phyloP scores from a whole-genome alignment of 139 green algal genomes.

The Mesotaenium endlicherianum region DNA sequence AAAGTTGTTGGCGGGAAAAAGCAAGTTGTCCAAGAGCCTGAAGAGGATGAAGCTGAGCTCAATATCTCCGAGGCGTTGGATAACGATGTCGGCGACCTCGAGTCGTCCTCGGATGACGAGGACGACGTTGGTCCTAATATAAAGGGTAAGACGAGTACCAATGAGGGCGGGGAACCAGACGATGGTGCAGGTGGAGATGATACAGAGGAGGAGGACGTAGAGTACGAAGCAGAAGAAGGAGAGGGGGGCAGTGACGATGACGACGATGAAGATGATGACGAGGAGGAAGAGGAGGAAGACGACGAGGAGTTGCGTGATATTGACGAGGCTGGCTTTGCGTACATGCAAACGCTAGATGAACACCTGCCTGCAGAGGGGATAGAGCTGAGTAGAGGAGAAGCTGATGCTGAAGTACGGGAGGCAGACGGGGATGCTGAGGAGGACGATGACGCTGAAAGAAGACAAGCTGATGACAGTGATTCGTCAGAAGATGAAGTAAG shows the following conservation, averaged over 20 bases:
- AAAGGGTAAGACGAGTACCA: too few species aligned
- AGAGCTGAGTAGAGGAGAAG: neutral
- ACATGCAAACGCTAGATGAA: too few species aligned
- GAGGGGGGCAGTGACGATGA: slow-evolving; percentile 9
- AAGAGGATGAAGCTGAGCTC: too few species aligned
- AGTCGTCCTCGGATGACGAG: too few species aligned
- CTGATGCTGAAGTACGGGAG: neutral
- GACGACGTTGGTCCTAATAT: too few species aligned
- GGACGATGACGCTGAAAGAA: neutral
- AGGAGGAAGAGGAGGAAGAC: slow-evolving; percentile 58
- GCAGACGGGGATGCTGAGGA: slow-evolving; percentile 5
- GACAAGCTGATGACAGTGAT: slow-evolving; percentile 72
- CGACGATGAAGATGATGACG: slow-evolving; percentile 51
- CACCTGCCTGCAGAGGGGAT: too few species aligned
- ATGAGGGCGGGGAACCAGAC: neutral
- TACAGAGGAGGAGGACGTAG: slow-evolving; percentile 28
- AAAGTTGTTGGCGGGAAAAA: too few species aligned
- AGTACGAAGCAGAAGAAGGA: neutral
- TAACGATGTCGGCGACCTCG: too few species aligned
- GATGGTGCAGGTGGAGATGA: slow-evolving; percentile 52
- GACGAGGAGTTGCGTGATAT: too few species aligned
- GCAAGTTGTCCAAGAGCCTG: too few species aligned
- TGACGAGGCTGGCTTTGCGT: too few species aligned
- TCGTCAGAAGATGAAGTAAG: slow-evolving; percentile 87
- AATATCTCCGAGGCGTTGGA: too few species aligned